These are phyloP conservation scores for Pseudogymnoascus sp. DNA, from an alignment of 2,329 filamentous ascomycete species.

Conservation along the genomic window DNA sequence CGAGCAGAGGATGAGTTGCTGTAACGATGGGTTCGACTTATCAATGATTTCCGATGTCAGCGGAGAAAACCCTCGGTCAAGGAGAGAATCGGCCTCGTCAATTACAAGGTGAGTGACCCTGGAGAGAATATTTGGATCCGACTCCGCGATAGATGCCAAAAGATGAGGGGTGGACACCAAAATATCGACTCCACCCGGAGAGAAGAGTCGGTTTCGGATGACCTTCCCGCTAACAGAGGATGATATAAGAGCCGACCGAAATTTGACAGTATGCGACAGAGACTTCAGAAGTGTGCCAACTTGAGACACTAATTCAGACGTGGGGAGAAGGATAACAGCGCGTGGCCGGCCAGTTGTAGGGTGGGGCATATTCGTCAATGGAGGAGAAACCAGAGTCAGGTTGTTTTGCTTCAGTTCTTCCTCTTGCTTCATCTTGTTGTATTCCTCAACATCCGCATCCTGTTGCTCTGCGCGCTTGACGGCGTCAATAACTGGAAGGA, in stretches of 20 bases:
- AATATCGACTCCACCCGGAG: conserved; percentile 72
- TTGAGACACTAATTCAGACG: conserved; percentile 84
- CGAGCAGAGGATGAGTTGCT: conserved; percentile 86
- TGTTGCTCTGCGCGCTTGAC: conserved; percentile 67
- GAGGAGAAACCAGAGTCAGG: conserved; percentile 53
- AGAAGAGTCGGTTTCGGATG: conserved; percentile 80
- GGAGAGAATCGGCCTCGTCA: conserved; percentile 92
- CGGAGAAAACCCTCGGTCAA: conserved; percentile 86
- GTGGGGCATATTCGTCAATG: conserved; percentile 57
- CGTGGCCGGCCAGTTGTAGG: conserved; percentile 71
- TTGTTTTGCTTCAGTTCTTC: conserved; percentile 49
- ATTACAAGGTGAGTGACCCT: conserved; percentile 81
- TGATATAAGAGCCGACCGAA: conserved; percentile 75
- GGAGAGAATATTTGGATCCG: conserved; percentile 87
- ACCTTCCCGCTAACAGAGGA: conserved; percentile 67
- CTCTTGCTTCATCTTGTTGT: conserved; percentile 50
- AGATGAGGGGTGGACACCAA: conserved; percentile 85
- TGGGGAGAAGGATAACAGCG: conserved; percentile 82
- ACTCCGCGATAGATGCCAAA: conserved; percentile 77
- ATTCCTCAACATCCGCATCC: conserved; percentile 52
- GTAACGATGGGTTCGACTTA: conserved; percentile 69
- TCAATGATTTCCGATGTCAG: conserved; percentile 79
- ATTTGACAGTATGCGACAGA: conserved; percentile 79
- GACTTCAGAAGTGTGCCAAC: conserved; percentile 74
- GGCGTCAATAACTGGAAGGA: conserved; percentile 76